Evolutionary conservation across 2,329 filamentous ascomycete species (phyloP), one percentile per base, ranked within the genome.

Genomic region (Amesomyces nigricolor): DNA sequence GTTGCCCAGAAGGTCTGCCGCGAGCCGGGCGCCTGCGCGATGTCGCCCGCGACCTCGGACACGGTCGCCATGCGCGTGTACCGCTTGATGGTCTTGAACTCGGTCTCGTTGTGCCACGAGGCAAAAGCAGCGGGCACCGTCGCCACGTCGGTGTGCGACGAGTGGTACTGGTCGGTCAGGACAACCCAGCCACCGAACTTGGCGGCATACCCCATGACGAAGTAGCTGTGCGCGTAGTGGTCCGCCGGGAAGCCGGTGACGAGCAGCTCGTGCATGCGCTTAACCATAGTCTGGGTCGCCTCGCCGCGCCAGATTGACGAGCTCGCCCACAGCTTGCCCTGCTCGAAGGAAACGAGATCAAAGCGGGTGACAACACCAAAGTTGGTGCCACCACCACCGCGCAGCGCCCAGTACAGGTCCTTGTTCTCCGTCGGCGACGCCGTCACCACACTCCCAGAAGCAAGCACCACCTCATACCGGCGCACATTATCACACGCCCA

Each of bases 401-500:
- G 58, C 17, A 63, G 39, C 2, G 76, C 76, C 62, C 68, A 71
- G 61, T 67, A 79, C 0, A 80, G 68, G 50, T 79, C 74, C 0
- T 57, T 2, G 55, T 77, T 68, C 11, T 65, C 47, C 0, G 54
- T 52, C 0, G 63, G 58, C 39, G 71, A 73, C 1, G 73, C 77
- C 4, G 70, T 68, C 29, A 80, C 67, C 11, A 80, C 67, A 0
- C 64, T 57, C 0, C 78, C 78, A 10, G 71, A 68, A 0, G 74
- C 72, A 1, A 78, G 67, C 0, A 82, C 77, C 8, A 82, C 68
- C 58, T 80, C 68, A 47, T 69, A 78, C 29, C 69, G 71, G 30
- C 63, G 60, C 10, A 78, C 71, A 14, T 71, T 75, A 61, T 79
- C 76, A 53, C 73, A 77, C 6, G 70, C 73, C 64, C 73, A 76